Conservation (phyloP, 805 yeast species). For the Phaffomyces thermotolerans region DNA sequence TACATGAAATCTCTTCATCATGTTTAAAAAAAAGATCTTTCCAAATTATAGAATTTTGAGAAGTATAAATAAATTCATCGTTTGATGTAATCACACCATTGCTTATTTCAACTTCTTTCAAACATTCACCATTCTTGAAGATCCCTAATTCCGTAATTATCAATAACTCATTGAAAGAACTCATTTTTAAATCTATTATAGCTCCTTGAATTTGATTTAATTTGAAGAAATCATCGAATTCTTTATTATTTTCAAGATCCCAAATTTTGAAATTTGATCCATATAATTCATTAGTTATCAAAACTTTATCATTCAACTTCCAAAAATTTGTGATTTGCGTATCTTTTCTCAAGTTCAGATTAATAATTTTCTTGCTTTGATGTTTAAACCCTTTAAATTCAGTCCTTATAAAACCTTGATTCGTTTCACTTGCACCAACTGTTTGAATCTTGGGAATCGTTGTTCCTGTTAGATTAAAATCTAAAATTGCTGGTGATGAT, state of each 20-base stretch:
- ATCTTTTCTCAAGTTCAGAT: neutral
- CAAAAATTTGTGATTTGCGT: constrained; percentile 9
- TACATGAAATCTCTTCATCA: constrained; percentile 12
- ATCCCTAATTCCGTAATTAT: constrained; percentile 16
- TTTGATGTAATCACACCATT: neutral
- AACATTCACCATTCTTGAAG: constrained; percentile 9
- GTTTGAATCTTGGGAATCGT: constrained; percentile 18
- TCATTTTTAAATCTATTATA: constrained; percentile 10
- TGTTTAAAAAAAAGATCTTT: constrained; percentile 3
- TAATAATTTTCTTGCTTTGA: neutral
- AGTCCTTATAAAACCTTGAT: constrained; percentile 17
- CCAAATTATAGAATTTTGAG: neutral
- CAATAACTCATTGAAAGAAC: neutral
- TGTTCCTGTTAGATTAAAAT: constrained; percentile 17
- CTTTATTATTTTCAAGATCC: neutral
- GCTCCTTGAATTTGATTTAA: constrained; percentile 11
- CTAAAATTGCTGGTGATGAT: constrained; percentile 17
- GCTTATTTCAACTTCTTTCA: neutral
- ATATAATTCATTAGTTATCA: constrained; percentile 3
- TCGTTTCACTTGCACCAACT: constrained; percentile 17
- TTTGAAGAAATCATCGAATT: constrained; percentile 7
- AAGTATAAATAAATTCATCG: neutral
- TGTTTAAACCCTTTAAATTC: constrained; percentile 16
- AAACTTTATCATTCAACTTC: constrained; percentile 8
- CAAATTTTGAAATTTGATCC: constrained; percentile 1